phyloP scores from a whole-genome alignment of 305 asterid species.

The Fraxinus ornus region DNA sequence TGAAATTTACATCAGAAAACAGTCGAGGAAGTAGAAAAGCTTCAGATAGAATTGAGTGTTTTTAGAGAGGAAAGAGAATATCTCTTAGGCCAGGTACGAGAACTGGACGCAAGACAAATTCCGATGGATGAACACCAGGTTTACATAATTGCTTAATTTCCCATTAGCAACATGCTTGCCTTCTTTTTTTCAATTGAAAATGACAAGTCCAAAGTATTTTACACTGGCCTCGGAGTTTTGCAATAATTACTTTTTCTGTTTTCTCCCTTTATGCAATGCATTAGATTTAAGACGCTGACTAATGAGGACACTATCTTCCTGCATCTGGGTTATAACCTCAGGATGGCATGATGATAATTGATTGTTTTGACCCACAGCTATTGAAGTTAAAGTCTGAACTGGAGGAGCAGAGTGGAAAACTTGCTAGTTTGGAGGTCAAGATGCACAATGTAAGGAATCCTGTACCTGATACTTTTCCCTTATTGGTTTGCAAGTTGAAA shows the following conservation, averaged over 20 bases:
- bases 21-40: constrained; percentile 46
- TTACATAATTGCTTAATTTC: constrained; percentile 17
- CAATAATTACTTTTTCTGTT: background rate
- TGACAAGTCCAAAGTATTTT: background rate
- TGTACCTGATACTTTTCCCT: constrained; percentile 3
- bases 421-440: constrained; percentile 40
- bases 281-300: constrained; percentile 3
- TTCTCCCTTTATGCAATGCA: background rate
- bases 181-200: background rate
- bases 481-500: background rate
- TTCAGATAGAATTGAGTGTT: constrained; percentile 48
- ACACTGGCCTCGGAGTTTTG: background rate
- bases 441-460: constrained; percentile 45
- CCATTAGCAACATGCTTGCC: constrained; percentile 12
- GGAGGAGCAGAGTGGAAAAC: constrained; percentile 41
- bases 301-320: background rate
- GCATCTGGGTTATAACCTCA: constrained; percentile 14
- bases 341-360: constrained; percentile 18
- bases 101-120: constrained; percentile 34
- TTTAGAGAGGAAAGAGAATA: constrained; percentile 51
- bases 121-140: constrained; percentile 49
- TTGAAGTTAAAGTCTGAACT: constrained; percentile 38
- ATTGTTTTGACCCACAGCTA: constrained; percentile 27
- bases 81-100: constrained; percentile 39
- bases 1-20: constrained; percentile 29